Conservation (phyloP, 2,329 filamentous ascomycete genomes). For the Monosporascus cannonballus region DNA sequence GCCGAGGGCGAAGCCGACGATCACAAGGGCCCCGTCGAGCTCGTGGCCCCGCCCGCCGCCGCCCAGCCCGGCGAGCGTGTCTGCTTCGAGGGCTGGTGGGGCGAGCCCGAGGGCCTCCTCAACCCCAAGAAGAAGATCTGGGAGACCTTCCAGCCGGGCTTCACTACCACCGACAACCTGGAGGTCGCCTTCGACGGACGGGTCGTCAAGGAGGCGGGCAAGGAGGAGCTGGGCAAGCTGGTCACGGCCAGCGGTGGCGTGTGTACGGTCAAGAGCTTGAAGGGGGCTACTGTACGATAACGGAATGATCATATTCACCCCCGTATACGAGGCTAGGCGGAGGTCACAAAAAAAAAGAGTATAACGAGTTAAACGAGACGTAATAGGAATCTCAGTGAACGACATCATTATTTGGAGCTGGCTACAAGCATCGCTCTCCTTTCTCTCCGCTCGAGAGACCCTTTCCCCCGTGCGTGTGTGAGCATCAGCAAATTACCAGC, state of each 20-base stretch:
- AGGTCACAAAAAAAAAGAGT: not conserved
- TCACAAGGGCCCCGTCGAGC: constrained; percentile 86
- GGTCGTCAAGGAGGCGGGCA: constrained; percentile 69
- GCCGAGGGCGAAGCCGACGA: constrained; percentile 78
- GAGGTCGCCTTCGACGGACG: constrained; percentile 83
- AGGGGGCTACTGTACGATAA: constrained; percentile 77
- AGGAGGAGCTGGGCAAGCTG: constrained; percentile 61
- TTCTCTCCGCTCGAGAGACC: too few relatives aligned
- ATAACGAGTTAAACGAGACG: not conserved
- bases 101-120: constrained; percentile 84
- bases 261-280: constrained; percentile 78
- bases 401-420: too few relatives aligned
- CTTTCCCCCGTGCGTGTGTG: too few relatives aligned
- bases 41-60: constrained; percentile 75
- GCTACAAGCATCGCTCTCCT: too few relatives aligned
- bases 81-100: constrained; percentile 90
- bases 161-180: constrained; percentile 76
- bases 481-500: too few relatives aligned
- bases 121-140: constrained; percentile 99
- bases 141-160: constrained; percentile 94
- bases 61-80: constrained; percentile 80
- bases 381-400: too few relatives aligned
- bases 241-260: constrained; percentile 71
- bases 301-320: not conserved
- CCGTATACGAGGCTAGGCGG: not conserved